Conservation (phyloP, 371 early-diverging fungal species). For the Thermomucor indicae-seudaticae region DNA sequence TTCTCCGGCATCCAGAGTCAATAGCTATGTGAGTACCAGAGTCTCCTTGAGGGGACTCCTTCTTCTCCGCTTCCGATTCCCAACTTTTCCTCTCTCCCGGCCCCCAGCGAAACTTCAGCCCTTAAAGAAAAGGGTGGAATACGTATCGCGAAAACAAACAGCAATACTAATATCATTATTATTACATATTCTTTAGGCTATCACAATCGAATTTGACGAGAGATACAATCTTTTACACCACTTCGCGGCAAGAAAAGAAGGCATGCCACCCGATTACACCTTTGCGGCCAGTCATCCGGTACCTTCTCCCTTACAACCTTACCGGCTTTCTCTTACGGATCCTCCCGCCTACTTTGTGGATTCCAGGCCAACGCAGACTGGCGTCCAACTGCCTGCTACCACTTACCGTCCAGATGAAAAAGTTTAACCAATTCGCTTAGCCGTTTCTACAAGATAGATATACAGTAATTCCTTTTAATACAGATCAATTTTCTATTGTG, state of each 20-base stretch:
- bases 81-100: neutral
- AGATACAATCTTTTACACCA: constrained; percentile 37
- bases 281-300: constrained; percentile 6
- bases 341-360: constrained; percentile 27
- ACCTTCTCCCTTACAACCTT: constrained; percentile 3
- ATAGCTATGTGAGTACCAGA: constrained; percentile 29
- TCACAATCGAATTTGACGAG: constrained; percentile 40
- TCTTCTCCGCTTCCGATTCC: neutral
- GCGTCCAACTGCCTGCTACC: constrained; percentile 15
- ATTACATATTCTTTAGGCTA: constrained; percentile 19
- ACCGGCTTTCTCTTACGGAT: constrained; percentile 1
- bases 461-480: too few species aligned
- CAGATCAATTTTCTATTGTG: too few species aligned
- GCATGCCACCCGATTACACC: constrained; percentile 15
- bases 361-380: constrained; percentile 5
- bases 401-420: constrained; percentile 30
- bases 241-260: constrained; percentile 14
- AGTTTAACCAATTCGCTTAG: too few species aligned
- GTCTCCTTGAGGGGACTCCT: neutral
- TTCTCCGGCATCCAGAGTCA: constrained; percentile 8
- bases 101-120: too few species aligned
- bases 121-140: too few species aligned
- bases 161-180: neutral
- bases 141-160: neutral
- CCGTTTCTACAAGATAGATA: too few species aligned